phyloP scores from a whole-genome alignment of 257 asterid species.

The Gentiana straminea region DNA sequence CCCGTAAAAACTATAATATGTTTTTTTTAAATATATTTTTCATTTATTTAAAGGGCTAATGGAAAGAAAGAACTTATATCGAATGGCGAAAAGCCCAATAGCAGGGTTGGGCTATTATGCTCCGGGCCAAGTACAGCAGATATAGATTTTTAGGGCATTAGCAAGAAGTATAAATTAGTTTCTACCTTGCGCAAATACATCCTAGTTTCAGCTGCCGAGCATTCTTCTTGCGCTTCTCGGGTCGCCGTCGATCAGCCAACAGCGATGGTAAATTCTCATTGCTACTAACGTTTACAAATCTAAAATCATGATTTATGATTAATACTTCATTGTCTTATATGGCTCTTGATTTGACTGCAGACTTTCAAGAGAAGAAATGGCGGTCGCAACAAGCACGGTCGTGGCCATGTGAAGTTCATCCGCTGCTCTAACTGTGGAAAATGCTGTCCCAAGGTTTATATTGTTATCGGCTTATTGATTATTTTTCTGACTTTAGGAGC shows the following conservation, averaged over 20 bases:
- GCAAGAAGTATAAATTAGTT: neutral
- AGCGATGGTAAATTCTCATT: slow-evolving; percentile 3
- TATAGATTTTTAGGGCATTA: no score
- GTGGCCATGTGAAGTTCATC: slow-evolving; percentile 42
- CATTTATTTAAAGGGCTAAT: no score
- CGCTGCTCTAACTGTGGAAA: slow-evolving; percentile 64
- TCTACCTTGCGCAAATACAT: neutral
- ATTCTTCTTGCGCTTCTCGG: neutral
- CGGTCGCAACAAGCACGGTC: slow-evolving; percentile 58
- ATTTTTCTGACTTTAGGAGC: neutral
- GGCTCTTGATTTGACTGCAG: slow-evolving; percentile 12
- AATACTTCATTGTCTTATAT: neutral
- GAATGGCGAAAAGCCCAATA: no score
- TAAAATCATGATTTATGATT: no score
- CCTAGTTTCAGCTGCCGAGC: neutral
- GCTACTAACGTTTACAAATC: no score
- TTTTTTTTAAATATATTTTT: no score
- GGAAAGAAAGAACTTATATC: no score
- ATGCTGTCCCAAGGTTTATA: slow-evolving; percentile 44
- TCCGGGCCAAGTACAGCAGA: neutral
- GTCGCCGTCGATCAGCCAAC: neutral
- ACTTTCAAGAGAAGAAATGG: slow-evolving; percentile 57
- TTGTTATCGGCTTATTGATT: neutral
- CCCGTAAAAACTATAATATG: no score
- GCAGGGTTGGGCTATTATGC: slow-evolving; percentile 6